phyloP scores from a whole-genome alignment of 2,329 filamentous ascomycete species.

The Gremmenia infestans region DNA sequence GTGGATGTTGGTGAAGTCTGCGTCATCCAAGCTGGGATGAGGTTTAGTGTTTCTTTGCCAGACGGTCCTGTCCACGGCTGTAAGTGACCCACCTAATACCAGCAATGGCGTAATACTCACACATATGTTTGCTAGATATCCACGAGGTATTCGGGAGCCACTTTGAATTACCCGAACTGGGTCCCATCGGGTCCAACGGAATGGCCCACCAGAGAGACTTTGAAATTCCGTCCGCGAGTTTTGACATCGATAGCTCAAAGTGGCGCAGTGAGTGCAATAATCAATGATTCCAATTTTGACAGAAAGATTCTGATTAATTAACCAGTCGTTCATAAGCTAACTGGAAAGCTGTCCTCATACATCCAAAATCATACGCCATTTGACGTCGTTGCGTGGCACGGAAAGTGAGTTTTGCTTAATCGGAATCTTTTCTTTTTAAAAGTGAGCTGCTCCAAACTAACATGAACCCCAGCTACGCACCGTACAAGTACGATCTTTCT shows the following conservation, averaged over 20 bases:
- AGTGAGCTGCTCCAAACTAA: neutral
- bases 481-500: conserved; percentile 70
- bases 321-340: conserved; percentile 54
- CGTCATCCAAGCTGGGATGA: conserved; percentile 58
- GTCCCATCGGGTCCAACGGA: conserved; percentile 58
- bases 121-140: conserved; percentile 35
- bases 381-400: conserved; percentile 74
- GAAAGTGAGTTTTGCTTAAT: conserved; percentile 56
- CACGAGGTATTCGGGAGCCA: conserved; percentile 60
- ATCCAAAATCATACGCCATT: conserved; percentile 66
- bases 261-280: conserved; percentile 1
- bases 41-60: conserved; percentile 55
- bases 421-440: neutral
- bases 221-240: conserved; percentile 51
- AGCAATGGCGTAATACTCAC: too few species aligned
- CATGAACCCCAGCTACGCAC: conserved; percentile 31
- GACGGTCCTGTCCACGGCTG: conserved; percentile 53
- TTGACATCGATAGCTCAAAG: conserved; percentile 38
- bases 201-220: conserved; percentile 61
- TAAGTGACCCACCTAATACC: too few species aligned
- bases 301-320: conserved; percentile 14
- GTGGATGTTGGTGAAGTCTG: conserved; percentile 60
- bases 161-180: conserved; percentile 59
- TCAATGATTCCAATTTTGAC: conserved; percentile 30
- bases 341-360: conserved; percentile 58